A percentile compares a stretch with the other conserved stretches of the same genome.
Evolutionary conservation across 129 eudicot species (phyloP).

Genomic region (Centella asiatica): DNA sequence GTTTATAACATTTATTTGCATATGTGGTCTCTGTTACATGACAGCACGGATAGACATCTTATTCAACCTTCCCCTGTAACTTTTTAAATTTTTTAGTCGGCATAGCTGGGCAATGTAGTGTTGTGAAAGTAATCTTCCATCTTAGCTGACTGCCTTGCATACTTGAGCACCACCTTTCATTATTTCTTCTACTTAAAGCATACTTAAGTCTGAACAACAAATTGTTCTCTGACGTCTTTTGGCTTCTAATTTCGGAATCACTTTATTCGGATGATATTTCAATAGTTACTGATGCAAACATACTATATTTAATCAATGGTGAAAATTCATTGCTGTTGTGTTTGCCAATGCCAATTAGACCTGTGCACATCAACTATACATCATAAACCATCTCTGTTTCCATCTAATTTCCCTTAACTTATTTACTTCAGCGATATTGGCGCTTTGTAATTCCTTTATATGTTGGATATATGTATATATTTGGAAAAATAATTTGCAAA

Average conservation of each 20-base stretch:
- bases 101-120: background rate
- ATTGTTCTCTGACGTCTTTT: background rate
- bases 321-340: too few species aligned
- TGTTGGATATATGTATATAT: background rate
- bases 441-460: background rate
- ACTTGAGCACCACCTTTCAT: background rate
- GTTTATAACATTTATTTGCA: background rate
- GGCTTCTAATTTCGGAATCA: background rate
- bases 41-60: background rate
- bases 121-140: background rate
- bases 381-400: background rate
- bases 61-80: background rate
- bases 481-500: conserved; percentile 3
- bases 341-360: background rate
- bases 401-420: background rate
- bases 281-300: background rate
- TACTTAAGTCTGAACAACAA: background rate
- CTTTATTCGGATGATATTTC: background rate
- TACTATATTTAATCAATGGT: background rate
- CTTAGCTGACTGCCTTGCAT: background rate
- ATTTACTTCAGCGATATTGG: too few species aligned
- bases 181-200: background rate
- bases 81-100: background rate
- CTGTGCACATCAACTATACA: too few species aligned
- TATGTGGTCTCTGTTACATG: background rate